Base-by-base conservation (phyloP, 2,329 filamentous ascomycete species). In the Aurifilum marmelostoma region DNA sequence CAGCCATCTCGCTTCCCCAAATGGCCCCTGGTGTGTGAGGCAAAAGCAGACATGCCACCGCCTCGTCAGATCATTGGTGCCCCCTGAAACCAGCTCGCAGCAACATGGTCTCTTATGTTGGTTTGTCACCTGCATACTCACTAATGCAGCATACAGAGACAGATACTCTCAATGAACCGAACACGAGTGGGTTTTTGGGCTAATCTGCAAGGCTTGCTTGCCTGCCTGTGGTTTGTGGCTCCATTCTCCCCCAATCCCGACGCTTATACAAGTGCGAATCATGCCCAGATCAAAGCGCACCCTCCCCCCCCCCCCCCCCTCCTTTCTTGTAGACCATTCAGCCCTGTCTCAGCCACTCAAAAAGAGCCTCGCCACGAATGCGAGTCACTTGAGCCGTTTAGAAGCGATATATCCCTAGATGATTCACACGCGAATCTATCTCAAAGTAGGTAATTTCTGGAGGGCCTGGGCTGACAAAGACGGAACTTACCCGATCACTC, bases 51-150 rank as follows among this genome's bases (percentile, higher is more conserved):
- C 54, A 32, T 34, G 16, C 12, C 54, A 27, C 24, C 29, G 29
- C 18, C 54, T 58, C 29, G 50, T 27, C 50, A 29, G 52, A 16
- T 56, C 29, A 29, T 56, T 56, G 52, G 24, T 27, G 16, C 8
- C 18, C n/a, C 14, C 24, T 56, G 52, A 56, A 29, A 56, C 24
- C 12, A 27, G 52, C 61, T 63, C 34, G 11, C 61, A 47, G 39
- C 34, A 29, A 16, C 27, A 11, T 18, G 16, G 24, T 24, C 37
- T 63, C 5, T 29, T 14, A 29, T 63, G 16, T 50, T 16, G 5
- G 29, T 18, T 18, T 52, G 61, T 63, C 39, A 50, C 61, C 61
- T 63, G 61, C 39, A 63, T 24, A 14, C 29, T 63, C 29, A 21
- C 43, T 47, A 52, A 63, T 63, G 61, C 41, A 63, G 18, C 27